A percentile compares a stretch with the other conserved stretches of the same genome.
Conservation (phyloP, 495 filamentous ascomycete species). For the Ascodesmis nigricans region DNA sequence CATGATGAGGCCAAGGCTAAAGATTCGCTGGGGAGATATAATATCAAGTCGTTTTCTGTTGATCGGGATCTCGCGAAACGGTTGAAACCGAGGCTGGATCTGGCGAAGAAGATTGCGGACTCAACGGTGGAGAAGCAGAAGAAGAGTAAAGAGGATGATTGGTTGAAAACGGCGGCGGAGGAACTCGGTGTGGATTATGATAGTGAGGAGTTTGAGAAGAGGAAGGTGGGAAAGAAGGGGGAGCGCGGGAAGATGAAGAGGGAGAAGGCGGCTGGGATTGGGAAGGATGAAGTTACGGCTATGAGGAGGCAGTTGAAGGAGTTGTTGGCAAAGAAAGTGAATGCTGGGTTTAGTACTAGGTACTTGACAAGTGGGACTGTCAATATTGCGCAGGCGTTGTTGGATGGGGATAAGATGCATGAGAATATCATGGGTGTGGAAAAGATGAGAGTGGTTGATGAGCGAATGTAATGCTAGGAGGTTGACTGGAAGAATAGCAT, state of each 20-base stretch:
- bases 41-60: conserved; percentile 44
- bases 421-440: conserved; percentile 41
- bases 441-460: conserved; percentile 25
- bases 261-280: conserved; percentile 42
- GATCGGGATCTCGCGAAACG: conserved; percentile 57
- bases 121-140: conserved; percentile 66
- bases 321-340: conserved; percentile 52
- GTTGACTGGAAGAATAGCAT: too few species aligned
- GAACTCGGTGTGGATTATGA: conserved; percentile 90
- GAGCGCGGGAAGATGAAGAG: conserved; percentile 44
- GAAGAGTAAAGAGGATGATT: conserved; percentile 58
- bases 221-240: conserved; percentile 39
- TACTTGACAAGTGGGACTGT: conserved; percentile 65
- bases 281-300: conserved; percentile 42
- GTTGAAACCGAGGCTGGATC: conserved; percentile 45
- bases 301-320: conserved; percentile 40
- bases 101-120: conserved; percentile 74
- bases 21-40: conserved; percentile 24
- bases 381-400: conserved; percentile 58
- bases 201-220: conserved; percentile 53
- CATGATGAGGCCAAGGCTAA: conserved; percentile 32
- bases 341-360: conserved; percentile 74
- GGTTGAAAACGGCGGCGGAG: conserved; percentile 64
- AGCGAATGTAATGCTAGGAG: too few species aligned
- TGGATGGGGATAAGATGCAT: conserved; percentile 33